Percentiles rank a stretch among this genome's conserved stretches.
These are phyloP conservation scores for Metarhizium rileyi DNA, from an alignment of 2,329 filamentous ascomycete genomes.

Conservation along the genomic window DNA sequence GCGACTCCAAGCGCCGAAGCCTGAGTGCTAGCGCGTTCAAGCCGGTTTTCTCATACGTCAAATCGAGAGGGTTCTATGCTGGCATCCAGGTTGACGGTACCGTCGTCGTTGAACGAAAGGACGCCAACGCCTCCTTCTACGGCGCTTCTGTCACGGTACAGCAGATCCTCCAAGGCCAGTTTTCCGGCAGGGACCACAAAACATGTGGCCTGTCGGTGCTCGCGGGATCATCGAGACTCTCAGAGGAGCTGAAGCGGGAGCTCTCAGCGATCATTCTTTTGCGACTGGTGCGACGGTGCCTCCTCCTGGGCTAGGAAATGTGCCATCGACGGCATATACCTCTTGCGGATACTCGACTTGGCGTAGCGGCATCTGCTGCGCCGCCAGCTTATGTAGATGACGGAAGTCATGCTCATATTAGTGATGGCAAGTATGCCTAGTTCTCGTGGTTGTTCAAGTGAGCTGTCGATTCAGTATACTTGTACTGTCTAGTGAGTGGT, in stretches of 20 bases:
- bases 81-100: slow-evolving; percentile 83
- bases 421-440: slow-evolving; percentile 7
- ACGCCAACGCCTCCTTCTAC: slow-evolving; percentile 84
- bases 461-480: no score
- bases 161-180: slow-evolving; percentile 37
- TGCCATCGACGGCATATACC: neutral
- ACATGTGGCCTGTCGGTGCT: slow-evolving; percentile 24
- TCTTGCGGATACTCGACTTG: neutral
- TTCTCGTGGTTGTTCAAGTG: no score
- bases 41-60: slow-evolving; percentile 62
- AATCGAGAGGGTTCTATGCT: slow-evolving; percentile 80
- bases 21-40: slow-evolving; percentile 19
- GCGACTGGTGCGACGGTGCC: neutral
- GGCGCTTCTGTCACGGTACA: slow-evolving; percentile 44
- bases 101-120: slow-evolving; percentile 73
- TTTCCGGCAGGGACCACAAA: slow-evolving; percentile 14
- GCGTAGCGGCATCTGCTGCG: neutral
- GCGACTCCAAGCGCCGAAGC: slow-evolving; percentile 18
- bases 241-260: slow-evolving; percentile 22
- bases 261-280: neutral
- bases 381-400: slow-evolving; percentile 7
- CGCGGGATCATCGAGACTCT: slow-evolving; percentile 21
- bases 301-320: neutral
- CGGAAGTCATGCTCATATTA: slow-evolving; percentile 5
- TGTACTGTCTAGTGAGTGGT: no score